Base-by-base conservation (phyloP, 768 basidiomycete species). In the Hericium erinaceus region DNA sequence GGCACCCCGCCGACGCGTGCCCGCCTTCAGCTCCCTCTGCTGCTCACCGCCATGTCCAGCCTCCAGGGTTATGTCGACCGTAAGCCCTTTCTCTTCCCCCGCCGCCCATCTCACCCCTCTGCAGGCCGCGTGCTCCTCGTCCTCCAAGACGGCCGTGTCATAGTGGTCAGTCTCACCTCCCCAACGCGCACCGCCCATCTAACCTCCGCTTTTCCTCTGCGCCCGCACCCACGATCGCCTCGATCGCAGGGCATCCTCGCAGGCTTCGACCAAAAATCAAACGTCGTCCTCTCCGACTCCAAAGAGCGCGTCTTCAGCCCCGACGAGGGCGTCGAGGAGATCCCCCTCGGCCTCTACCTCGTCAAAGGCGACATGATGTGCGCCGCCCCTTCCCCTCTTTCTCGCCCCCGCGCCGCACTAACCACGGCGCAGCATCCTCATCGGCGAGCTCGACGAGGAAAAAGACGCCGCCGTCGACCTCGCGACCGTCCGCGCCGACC, bases 351-450 rank as follows among this genome's bases (percentile, higher is more conserved):
- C 0, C 77, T 98, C 48, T 98, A 99, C 72, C 85, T 99, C 66
- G 93, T 99, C 68, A 94, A 98, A 66, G 97, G 97, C 2, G 97
- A 99, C 69, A 94, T 94, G 80, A 94, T 95, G 97, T 98, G 66
- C 71, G 92, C 22, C 22, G 22, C 22, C 22, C 22, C 22, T 83
- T 40, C 6, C 11, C 24, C n/a, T 46, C 13, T 59, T 12, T 49
- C 9, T 40, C 24, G n/a, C 37, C 50, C 52, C 48, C 54, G 39
- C 24, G 20, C 13, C 24, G 33, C 60, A 57, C 57, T 46, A 56
- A 11, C 16, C 26, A 72, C 38, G 49, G 55, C 48, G 18, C 56
- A 85, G 90, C 53, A 84, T 84, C 39, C 78, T 92, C 62, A 88
- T 92, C 56, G 90, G 88, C 46, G 92, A 94, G 71, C 73, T 92